phyloP scores from a whole-genome alignment of 1,284 basidiomycete genomes.

The Sphaerobolus stellatus region DNA sequence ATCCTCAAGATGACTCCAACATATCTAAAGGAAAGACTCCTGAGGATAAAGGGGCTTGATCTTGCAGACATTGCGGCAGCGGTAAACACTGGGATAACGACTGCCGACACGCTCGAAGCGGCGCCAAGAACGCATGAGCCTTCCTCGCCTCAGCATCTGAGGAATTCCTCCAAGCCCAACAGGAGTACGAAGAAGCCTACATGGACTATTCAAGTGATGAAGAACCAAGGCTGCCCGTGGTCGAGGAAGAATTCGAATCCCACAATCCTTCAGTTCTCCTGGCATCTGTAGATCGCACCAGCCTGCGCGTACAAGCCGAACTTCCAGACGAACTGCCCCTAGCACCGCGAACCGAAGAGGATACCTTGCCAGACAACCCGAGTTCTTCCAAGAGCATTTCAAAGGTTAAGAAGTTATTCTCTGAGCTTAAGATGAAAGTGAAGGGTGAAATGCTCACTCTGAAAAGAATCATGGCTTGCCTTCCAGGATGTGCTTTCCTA shows the following conservation, averaged over 20 bases:
- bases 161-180: conserved; percentile 21
- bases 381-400: too few species aligned
- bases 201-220: neutral
- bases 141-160: conserved; percentile 15
- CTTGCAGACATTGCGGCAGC: conserved; percentile 26
- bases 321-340: too few species aligned
- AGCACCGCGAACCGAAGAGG: too few species aligned
- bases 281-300: neutral
- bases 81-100: conserved; percentile 26
- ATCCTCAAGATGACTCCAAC: conserved; percentile 17
- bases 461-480: conserved; percentile 24
- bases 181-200: conserved; percentile 23
- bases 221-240: neutral
- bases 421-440: neutral
- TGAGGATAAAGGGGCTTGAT: conserved; percentile 20
- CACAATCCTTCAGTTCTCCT: neutral
- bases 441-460: conserved; percentile 16
- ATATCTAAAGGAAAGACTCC: conserved; percentile 28
- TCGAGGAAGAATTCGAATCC: neutral
- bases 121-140: conserved; percentile 17
- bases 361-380: neutral
- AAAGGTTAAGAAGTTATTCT: too few species aligned
- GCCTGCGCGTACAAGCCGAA: too few species aligned
- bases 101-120: conserved; percentile 23
- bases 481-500: conserved; percentile 26